A percentile compares a stretch with the other conserved stretches of the same genome.
Evolutionary conservation across 140 eudicot genomes (phyloP).

Genomic region (Oenanthe javanica): DNA sequence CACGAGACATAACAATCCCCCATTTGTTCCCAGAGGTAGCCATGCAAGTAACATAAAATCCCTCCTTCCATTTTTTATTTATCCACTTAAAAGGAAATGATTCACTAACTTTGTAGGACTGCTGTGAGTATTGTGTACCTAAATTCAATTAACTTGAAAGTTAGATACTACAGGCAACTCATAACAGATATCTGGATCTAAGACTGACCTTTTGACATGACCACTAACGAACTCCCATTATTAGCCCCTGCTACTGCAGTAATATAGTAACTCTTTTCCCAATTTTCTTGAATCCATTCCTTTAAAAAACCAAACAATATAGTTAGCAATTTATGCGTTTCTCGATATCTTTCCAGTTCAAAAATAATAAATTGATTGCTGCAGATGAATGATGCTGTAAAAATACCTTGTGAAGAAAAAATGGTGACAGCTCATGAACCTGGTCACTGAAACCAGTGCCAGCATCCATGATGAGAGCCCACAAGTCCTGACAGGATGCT

Average conservation of each 20-base stretch:
- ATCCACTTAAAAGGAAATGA: slow-evolving; percentile 91
- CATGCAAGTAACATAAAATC: slow-evolving; percentile 82
- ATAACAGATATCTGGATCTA: background rate
- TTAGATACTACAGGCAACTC: background rate
- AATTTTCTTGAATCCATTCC: slow-evolving; percentile 85
- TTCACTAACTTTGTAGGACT: slow-evolving; percentile 80
- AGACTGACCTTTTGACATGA: slow-evolving; percentile 67
- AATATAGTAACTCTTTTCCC: slow-evolving; percentile 68
- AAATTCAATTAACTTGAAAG: slow-evolving; percentile 4
- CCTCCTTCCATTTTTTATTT: slow-evolving; percentile 82
- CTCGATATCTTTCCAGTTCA: background rate
- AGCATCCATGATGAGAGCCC: slow-evolving; percentile 81
- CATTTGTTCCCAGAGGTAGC: slow-evolving; percentile 73
- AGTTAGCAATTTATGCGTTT: background rate
- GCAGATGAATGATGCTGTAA: background rate
- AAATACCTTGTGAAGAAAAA: slow-evolving; percentile 58
- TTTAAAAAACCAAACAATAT: background rate
- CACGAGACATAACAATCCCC: slow-evolving; percentile 81
- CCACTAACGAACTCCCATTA: slow-evolving; percentile 65
- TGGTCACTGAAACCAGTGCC: slow-evolving; percentile 52
- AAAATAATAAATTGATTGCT: background rate
- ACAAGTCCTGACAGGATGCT: slow-evolving; percentile 48
- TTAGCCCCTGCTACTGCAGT: slow-evolving; percentile 58
- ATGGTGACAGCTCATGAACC: slow-evolving; percentile 54
- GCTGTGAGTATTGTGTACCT: slow-evolving; percentile 70